phyloP scores from a whole-genome alignment of 768 basidiomycete genomes.

The Macrocybe gigantea region DNA sequence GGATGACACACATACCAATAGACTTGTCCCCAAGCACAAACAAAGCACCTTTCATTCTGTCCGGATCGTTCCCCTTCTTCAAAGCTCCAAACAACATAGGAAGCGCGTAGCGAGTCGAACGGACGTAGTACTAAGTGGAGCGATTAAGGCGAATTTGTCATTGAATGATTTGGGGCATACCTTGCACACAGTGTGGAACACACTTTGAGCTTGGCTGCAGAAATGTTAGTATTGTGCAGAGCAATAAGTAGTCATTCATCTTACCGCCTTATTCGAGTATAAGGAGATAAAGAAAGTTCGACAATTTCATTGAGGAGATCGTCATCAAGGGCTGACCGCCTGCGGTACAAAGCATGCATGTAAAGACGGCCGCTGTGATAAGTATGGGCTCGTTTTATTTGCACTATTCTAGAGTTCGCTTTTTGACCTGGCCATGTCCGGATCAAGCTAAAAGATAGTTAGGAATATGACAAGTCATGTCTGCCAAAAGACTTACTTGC shows the following conservation, averaged over 20 bases:
- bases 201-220: slow-evolving; percentile 59
- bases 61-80: slow-evolving; percentile 74
- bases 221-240: slow-evolving; percentile 1
- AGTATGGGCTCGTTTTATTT: slow-evolving; percentile 72
- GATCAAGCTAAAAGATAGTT: slow-evolving; percentile 39
- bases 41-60: slow-evolving; percentile 92
- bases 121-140: slow-evolving; percentile 52
- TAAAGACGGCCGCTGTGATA: slow-evolving; percentile 75
- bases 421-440: slow-evolving; percentile 69
- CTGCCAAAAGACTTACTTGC: slow-evolving; percentile 41
- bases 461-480: background rate
- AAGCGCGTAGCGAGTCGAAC: slow-evolving; percentile 62
- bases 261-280: slow-evolving; percentile 72
- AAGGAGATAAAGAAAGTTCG: slow-evolving; percentile 74
- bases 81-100: slow-evolving; percentile 58
- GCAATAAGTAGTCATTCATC: slow-evolving; percentile 7
- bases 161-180: slow-evolving; percentile 33
- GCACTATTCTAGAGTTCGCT: slow-evolving; percentile 67
- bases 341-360: slow-evolving; percentile 71
- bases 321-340: slow-evolving; percentile 72
- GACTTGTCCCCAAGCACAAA: slow-evolving; percentile 75
- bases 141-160: slow-evolving; percentile 3
- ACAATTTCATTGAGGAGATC: slow-evolving; percentile 58
- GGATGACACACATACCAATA: slow-evolving; percentile 37
- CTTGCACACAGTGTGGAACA: slow-evolving; percentile 57